These are phyloP conservation scores for Tripidium arundinaceum DNA, from an alignment of 202 grass and related monocot species.

Conservation along the genomic window DNA sequence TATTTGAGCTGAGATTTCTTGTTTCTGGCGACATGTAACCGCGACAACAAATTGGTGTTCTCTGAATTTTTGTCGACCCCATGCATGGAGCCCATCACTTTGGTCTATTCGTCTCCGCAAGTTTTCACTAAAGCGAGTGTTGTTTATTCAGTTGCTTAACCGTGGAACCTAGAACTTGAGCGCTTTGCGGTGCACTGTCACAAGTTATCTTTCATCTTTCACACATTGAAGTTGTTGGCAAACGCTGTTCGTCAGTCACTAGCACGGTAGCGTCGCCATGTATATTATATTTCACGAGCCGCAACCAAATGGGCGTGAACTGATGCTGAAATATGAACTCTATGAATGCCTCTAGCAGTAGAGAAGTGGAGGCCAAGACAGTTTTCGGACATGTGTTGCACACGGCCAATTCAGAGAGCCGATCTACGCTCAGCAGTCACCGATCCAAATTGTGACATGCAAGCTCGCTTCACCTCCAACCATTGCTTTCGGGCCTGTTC, in stretches of 20 bases:
- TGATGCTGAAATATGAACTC: conserved; percentile 40
- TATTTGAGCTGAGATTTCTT: not conserved
- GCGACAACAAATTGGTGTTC: not conserved
- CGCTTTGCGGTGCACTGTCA: conserved; percentile 24
- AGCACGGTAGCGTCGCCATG: not conserved
- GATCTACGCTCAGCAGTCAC: not conserved
- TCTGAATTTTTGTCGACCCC: conserved; percentile 10
- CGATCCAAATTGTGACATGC: conserved; percentile 21
- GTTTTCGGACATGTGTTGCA: conserved; percentile 22
- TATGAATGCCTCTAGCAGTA: not conserved
- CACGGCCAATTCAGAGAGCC: conserved; percentile 14
- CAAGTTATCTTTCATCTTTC: conserved; percentile 23
- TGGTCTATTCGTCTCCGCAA: not conserved
- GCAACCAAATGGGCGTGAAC: conserved; percentile 16
- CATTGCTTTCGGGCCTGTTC: conserved; percentile 37
- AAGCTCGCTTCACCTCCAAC: conserved; percentile 9
- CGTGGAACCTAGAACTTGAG: conserved; percentile 11
- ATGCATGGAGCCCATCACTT: not conserved
- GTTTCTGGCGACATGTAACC: not conserved
- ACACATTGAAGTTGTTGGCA: conserved; percentile 27
- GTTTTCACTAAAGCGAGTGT: too few species aligned
- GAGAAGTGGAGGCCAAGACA: conserved; percentile 17
- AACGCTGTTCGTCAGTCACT: conserved; percentile 13
- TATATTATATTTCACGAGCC: conserved; percentile 5
- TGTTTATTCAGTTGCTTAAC: conserved; percentile 19